Conservation (phyloP, 2,329 filamentous ascomycete species). For the Pyricularia sp. region DNA sequence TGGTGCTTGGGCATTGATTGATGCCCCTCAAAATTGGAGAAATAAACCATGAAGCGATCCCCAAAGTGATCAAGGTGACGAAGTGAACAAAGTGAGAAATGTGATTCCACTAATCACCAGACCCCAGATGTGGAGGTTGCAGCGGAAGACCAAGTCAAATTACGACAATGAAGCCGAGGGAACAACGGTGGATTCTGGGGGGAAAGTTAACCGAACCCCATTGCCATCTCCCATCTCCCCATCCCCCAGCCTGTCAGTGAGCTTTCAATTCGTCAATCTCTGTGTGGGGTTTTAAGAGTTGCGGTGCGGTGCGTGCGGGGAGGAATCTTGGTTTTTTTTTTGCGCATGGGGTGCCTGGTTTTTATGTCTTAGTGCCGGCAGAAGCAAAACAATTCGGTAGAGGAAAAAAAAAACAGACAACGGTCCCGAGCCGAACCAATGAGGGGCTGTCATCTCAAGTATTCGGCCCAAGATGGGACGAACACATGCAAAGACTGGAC, state of each 20-base stretch:
- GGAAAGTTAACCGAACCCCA: neutral
- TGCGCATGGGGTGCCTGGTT: neutral
- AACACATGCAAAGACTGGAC: neutral
- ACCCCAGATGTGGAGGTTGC: neutral
- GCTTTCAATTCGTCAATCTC: neutral
- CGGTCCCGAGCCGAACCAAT: neutral
- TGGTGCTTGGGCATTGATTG: neutral
- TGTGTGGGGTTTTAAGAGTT: neutral
- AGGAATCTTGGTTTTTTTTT: neutral
- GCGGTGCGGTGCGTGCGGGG: neutral
- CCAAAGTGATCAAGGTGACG: no score
- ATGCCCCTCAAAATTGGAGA: neutral
- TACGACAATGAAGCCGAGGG: neutral
- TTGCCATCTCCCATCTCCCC: neutral
- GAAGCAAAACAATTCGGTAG: neutral
- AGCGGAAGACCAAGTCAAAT: neutral
- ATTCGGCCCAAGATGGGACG: neutral
- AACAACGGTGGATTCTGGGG: neutral
- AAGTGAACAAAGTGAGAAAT: neutral
- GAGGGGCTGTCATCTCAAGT: neutral
- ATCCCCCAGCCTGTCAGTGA: neutral
- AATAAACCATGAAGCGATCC: no score
- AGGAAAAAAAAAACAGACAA: neutral
- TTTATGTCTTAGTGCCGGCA: neutral
- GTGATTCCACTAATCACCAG: neutral